These are phyloP conservation scores for Globisporangium takayamanum DNA, from an alignment of 352 stramenopile genomes.

Conservation along the genomic window DNA sequence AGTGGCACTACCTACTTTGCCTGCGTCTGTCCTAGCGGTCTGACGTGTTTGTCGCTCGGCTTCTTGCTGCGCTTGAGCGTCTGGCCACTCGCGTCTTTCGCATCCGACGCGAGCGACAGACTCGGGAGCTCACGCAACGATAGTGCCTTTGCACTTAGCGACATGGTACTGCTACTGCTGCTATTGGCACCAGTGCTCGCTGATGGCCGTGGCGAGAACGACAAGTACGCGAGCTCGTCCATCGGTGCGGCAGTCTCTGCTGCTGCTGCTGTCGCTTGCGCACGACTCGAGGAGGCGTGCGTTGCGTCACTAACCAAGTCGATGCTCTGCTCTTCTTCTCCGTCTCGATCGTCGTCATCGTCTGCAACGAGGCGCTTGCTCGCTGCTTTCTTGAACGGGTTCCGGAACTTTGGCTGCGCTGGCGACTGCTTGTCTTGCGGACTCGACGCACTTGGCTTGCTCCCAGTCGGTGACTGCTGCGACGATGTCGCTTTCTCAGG, in stretches of 20 bases:
- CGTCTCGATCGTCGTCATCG: not conserved
- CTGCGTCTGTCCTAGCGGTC: not conserved
- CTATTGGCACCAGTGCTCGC: not conserved
- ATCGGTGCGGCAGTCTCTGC: not conserved
- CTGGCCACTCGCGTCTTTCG: not conserved
- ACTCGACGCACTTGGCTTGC: not conserved
- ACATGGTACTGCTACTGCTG: not conserved
- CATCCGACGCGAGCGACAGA: slow-evolving; percentile 4
- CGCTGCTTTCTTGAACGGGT: slow-evolving; percentile 8
- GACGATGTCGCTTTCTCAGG: too few relatives aligned
- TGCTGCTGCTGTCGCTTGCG: too few relatives aligned
- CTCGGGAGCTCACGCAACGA: slow-evolving; percentile 5
- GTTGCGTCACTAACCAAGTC: not conserved
- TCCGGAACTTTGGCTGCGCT: slow-evolving; percentile 9
- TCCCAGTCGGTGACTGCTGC: not conserved
- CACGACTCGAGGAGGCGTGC: too few relatives aligned
- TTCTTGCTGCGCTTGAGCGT: slow-evolving; percentile 1
- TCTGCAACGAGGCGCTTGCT: not conserved
- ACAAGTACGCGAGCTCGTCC: slow-evolving; percentile 10
- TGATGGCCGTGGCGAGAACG: slow-evolving; percentile 5
- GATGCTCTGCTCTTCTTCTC: slow-evolving; percentile 1
- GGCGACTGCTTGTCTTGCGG: slow-evolving; percentile 1
- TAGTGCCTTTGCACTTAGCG: not conserved
- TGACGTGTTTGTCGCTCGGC: not conserved
- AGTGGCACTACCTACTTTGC: slow-evolving; percentile 2